Conservation (phyloP, 192 early-diverging fungal species). For the Podila clonocystis region DNA sequence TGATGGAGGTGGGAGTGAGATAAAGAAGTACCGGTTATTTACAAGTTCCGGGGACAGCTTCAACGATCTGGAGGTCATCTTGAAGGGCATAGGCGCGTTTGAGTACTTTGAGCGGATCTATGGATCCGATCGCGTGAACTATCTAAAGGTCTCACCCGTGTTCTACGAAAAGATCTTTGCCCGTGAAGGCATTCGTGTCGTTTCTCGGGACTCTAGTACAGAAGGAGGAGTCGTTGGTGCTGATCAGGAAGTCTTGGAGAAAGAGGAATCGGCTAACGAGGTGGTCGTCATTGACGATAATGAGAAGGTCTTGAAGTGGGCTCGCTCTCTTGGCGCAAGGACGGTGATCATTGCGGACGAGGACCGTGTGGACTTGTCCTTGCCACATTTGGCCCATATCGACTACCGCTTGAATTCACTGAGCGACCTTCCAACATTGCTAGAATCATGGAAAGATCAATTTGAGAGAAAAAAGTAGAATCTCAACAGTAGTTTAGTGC, state of each 20-base stretch:
- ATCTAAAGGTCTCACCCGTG: conserved; percentile 22
- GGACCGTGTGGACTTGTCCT: conserved; percentile 19
- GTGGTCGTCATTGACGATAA: conserved; percentile 45
- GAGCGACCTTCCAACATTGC: conserved; percentile 23
- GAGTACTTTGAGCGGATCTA: conserved; percentile 33
- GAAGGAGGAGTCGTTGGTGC: not conserved
- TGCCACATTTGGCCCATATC: conserved; percentile 11
- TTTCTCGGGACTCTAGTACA: not conserved
- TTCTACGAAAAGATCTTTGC: conserved; percentile 29
- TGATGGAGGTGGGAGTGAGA: too few species aligned
- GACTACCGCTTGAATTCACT: conserved; percentile 29
- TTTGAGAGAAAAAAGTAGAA: conserved; percentile 1
- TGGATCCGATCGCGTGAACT: conserved; percentile 35
- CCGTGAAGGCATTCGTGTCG: conserved; percentile 9
- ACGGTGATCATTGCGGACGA: conserved; percentile 26
- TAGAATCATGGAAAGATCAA: conserved; percentile 30
- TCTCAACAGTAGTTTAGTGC: too few species aligned
- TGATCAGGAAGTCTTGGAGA: not conserved
- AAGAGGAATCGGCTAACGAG: conserved; percentile 10
- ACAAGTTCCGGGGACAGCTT: conserved; percentile 34
- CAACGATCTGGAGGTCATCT: conserved; percentile 27
- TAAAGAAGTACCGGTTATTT: conserved; percentile 8
- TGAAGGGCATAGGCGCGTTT: conserved; percentile 20
- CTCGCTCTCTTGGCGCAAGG: conserved; percentile 22
- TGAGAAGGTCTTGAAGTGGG: conserved; percentile 28